Conservation (phyloP, 805 yeast species). For the Hanseniaspora meyeri region DNA sequence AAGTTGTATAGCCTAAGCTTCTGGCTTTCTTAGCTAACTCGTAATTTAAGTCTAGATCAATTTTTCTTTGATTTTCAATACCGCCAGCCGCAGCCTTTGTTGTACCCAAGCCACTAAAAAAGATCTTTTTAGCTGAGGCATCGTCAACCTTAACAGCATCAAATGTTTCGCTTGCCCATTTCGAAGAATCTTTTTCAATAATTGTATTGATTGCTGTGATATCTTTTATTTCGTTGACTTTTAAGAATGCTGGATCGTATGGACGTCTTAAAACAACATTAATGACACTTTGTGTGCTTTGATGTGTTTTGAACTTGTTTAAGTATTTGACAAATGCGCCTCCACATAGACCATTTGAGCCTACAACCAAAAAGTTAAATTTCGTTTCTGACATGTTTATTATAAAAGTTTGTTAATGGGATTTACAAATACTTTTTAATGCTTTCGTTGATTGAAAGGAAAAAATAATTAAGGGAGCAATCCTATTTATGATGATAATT, state of each 20-base stretch:
- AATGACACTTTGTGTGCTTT: neutral
- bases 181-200: slow-evolving; percentile 34
- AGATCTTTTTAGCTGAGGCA: slow-evolving; percentile 29
- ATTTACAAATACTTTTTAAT: too few species aligned
- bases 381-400: neutral
- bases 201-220: slow-evolving; percentile 24
- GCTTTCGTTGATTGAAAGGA: too few species aligned
- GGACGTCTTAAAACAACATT: slow-evolving; percentile 41
- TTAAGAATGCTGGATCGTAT: slow-evolving; percentile 19
- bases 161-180: slow-evolving; percentile 34
- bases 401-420: too few species aligned
- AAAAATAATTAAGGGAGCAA: neutral
- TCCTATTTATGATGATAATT: too few species aligned
- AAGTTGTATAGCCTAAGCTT: slow-evolving; percentile 52
- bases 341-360: slow-evolving; percentile 76
- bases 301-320: slow-evolving; percentile 13
- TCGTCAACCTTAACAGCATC: slow-evolving; percentile 16
- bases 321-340: slow-evolving; percentile 39
- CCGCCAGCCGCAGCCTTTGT: slow-evolving; percentile 64
- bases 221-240: slow-evolving; percentile 14
- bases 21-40: slow-evolving; percentile 64
- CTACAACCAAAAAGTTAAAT: slow-evolving; percentile 34
- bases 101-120: slow-evolving; percentile 64
- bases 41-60: slow-evolving; percentile 64
- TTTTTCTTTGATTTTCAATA: slow-evolving; percentile 50